Evolutionary conservation across 179 eudicot genomes (phyloP), one percentile per base, ranked within the genome.

Genomic region (Spinacia oleracea): DNA sequence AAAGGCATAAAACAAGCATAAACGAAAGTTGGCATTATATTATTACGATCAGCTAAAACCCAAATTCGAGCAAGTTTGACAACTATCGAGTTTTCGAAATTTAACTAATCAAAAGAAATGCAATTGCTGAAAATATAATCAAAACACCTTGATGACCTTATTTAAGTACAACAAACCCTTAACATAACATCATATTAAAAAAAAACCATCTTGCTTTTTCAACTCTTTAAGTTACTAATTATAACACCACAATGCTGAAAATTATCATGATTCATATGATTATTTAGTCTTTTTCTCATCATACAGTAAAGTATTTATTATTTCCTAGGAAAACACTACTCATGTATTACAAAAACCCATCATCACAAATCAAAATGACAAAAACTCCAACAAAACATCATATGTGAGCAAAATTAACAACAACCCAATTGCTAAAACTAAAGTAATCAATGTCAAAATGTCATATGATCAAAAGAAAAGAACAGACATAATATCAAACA

Each of bases 161-260:
- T 38, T 29, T 55, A 69, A 56, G 11, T 21, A 70, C 46, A 38
- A 8, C 27, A 35, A 38, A 20, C 97, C 97, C 90, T 93, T 94
- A 75, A 94, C 97, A 77, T 86, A 75, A 89, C 75, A 93, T 48
- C 14, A 88, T 74, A 84, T 83, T 56, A 90, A 81, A 79, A 91
- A 79, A 91, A n/a, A 15, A 91, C 91, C 96, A 93, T 82, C 27
- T 77, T 66, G 9, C 31, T 43, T 60, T 60, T 5, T 27, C 21
- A 16, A 60, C 18, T 27, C 66, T 60, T 60, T 0, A 12, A 29
- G 66, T 38, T 38, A 38, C 40, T 3, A 4, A 35, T 35, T 35
- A 38, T 14, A 48, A 2, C 53, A 48, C 53, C 53, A 18, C 18
- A 48, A 48, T 48, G 6, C 53, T 48, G 15, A 48, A 48, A 48